phyloP scores from a whole-genome alignment of 1,284 basidiomycete genomes.

The Tylopilus sp. region DNA sequence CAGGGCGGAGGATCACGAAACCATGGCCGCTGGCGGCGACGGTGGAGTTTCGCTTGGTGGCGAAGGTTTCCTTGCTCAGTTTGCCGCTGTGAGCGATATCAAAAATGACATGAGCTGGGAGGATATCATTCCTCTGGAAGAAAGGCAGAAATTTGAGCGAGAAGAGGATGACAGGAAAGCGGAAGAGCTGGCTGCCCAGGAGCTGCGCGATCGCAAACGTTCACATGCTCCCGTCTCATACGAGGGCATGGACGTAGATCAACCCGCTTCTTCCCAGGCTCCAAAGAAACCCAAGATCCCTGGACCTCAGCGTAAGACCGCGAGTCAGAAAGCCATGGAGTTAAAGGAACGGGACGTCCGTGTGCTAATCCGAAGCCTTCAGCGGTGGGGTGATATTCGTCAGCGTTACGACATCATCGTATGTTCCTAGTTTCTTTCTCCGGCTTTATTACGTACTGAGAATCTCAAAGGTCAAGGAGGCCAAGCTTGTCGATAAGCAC shows the following conservation, averaged over 20 bases:
- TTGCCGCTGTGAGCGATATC: slow-evolving; percentile 95
- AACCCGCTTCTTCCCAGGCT: slow-evolving; percentile 53
- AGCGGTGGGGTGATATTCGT: slow-evolving; percentile 96
- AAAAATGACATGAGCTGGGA: slow-evolving; percentile 99
- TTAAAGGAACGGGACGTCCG: slow-evolving; percentile 96
- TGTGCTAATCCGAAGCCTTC: slow-evolving; percentile 90
- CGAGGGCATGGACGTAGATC: slow-evolving; percentile 86
- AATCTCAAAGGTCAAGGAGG: slow-evolving; percentile 67
- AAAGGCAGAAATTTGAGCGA: slow-evolving; percentile 80
- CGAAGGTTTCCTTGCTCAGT: slow-evolving; percentile 92
- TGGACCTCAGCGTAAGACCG: slow-evolving; percentile 72
- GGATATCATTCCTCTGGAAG: slow-evolving; percentile 95
- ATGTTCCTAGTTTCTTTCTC: slow-evolving; percentile 30
- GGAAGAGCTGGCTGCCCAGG: slow-evolving; percentile 61
- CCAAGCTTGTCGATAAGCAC: slow-evolving; percentile 95
- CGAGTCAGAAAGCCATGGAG: slow-evolving; percentile 90
- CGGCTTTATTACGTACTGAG: slow-evolving; percentile 9
- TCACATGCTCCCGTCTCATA: slow-evolving; percentile 84
- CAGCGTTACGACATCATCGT: slow-evolving; percentile 93
- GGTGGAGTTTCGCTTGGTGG: slow-evolving; percentile 87
- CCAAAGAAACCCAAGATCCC: slow-evolving; percentile 69
- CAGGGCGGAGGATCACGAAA: slow-evolving; percentile 96
- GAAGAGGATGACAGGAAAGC: slow-evolving; percentile 74
- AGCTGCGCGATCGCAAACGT: slow-evolving; percentile 73
- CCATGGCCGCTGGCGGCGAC: slow-evolving; percentile 74